Base-by-base conservation (phyloP, 495 filamentous ascomycete species). In the Xylaria acuta region DNA sequence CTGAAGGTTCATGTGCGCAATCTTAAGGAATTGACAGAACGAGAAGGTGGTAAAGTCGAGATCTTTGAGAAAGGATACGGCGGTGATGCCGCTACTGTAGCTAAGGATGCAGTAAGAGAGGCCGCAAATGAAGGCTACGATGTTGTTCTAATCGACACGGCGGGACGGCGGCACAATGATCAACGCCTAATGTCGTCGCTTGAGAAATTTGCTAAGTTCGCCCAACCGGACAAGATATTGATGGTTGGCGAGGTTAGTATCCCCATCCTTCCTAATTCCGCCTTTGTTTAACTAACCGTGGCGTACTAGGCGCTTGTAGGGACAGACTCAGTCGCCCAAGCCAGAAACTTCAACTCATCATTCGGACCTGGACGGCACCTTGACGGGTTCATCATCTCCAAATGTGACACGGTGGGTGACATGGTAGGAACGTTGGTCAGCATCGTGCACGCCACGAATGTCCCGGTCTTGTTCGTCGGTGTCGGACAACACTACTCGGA, bases 401-500 rank as follows among this genome's bases (percentile, higher is more conserved):
- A 99, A 79, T 99, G 96, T 80, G 96, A 99, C 82, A 99, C 96
- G 1, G 96, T 98, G 54, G 96, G 96, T 34, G 95, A 98, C 83
- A 99, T 98, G 96, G 94, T 97, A 53, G 96, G 96, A 38, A 97
- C 94, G 5, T 82, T 99, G 73, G 96, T 99, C 38, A 97, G 94
- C 81, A 97, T 99, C 86, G 97, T 98, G 53, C 95, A 97, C 85
- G 95, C 96, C 18, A 98, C 97, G 4, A 94, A 95, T 20, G 95
- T 97, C 64, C 96, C 96, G 8, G 94, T 99, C 56, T 85, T 97
- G 6, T 98, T 98, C 78, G 84, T 99, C 75, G 96, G 95, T 20
- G 93, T 97, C 71, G 96, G 96, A 4, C 96, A 99, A 82, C 95
- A 98, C 83, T 99, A 99, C 84, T 94, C 93, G 34, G 96, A 99